phyloP scores from a whole-genome alignment of 345 rosid genomes.

The Eutrema japonicum region DNA sequence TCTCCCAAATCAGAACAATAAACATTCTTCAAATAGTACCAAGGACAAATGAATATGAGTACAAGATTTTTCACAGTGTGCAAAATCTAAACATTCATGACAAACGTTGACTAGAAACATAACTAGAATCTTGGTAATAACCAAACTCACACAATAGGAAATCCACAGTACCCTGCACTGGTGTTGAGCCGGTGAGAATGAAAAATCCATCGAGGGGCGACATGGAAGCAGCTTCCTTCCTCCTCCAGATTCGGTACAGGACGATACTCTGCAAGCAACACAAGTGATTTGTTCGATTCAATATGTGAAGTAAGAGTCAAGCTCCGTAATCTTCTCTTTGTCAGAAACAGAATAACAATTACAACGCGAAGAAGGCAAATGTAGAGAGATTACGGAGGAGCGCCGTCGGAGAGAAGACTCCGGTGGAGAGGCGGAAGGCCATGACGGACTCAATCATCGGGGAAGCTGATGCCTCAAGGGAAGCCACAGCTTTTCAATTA shows the following conservation, averaged over 20 bases:
- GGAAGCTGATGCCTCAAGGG: slow-evolving; percentile 25
- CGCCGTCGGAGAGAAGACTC: slow-evolving; percentile 56
- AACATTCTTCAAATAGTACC: not conserved
- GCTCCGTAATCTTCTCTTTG: too few relatives aligned
- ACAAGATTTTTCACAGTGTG: too few relatives aligned
- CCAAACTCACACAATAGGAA: not conserved
- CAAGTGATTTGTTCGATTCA: slow-evolving; percentile 1
- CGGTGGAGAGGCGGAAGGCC: slow-evolving; percentile 54
- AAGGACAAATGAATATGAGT: not conserved
- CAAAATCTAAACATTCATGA: too few relatives aligned
- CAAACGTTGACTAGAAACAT: too few relatives aligned
- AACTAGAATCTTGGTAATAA: not conserved
- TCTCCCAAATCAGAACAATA: too few relatives aligned
- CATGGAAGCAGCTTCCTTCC: slow-evolving; percentile 45
- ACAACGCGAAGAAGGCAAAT: not conserved
- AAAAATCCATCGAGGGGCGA: slow-evolving; percentile 47
- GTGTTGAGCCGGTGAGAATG: slow-evolving; percentile 46
- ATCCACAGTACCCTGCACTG: slow-evolving; percentile 53
- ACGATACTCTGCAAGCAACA: slow-evolving; percentile 55
- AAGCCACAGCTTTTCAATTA: slow-evolving; percentile 2
- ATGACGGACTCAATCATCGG: slow-evolving; percentile 59
- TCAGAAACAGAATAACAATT: not conserved
- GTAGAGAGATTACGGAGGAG: slow-evolving; percentile 50
- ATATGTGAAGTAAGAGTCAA: not conserved
- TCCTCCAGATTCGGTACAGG: slow-evolving; percentile 51